phyloP scores from a whole-genome alignment of 2,329 filamentous ascomycete genomes.

The Plectosphaerella cucumerina region DNA sequence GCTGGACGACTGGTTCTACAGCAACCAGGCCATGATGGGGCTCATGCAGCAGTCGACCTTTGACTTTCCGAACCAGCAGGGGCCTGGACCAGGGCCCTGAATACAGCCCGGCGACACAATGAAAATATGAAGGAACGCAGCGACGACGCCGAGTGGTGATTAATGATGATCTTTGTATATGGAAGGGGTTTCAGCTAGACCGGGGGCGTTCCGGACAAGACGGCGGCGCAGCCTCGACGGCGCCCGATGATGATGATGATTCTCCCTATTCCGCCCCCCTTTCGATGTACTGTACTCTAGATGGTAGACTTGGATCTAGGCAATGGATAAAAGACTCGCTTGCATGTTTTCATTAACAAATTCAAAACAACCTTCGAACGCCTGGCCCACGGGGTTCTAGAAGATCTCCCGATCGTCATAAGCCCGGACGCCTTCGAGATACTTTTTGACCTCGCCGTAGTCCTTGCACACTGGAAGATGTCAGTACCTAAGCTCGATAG shows the following conservation, averaged over 20 bases:
- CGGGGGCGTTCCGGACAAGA: background rate
- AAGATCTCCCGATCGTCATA: conserved; percentile 41
- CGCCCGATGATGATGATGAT: too few relatives aligned
- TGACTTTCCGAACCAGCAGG: background rate
- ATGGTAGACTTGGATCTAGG: background rate
- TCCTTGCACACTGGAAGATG: conserved; percentile 34
- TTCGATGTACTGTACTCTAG: background rate
- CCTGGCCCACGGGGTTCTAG: conserved; percentile 15
- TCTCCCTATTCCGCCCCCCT: background rate
- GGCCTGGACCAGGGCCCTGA: too few relatives aligned
- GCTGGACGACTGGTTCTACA: conserved; percentile 33
- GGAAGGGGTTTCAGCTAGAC: background rate
- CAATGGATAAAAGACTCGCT: background rate
- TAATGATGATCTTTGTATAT: background rate
- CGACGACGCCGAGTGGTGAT: background rate
- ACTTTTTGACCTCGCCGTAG: conserved; percentile 33
- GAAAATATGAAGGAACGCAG: too few relatives aligned
- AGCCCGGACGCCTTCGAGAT: conserved; percentile 38
- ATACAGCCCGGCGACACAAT: too few relatives aligned
- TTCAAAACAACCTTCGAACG: background rate
- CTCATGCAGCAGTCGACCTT: conserved; percentile 22
- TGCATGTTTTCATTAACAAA: background rate
- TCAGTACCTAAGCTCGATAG: background rate
- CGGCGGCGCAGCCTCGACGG: background rate
- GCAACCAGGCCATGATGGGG: conserved; percentile 31